A percentile compares a stretch with the other conserved stretches of the same genome.
Evolutionary conservation across 1,284 basidiomycete species (phyloP).

Genomic region (Rugosomyces carneus): DNA sequence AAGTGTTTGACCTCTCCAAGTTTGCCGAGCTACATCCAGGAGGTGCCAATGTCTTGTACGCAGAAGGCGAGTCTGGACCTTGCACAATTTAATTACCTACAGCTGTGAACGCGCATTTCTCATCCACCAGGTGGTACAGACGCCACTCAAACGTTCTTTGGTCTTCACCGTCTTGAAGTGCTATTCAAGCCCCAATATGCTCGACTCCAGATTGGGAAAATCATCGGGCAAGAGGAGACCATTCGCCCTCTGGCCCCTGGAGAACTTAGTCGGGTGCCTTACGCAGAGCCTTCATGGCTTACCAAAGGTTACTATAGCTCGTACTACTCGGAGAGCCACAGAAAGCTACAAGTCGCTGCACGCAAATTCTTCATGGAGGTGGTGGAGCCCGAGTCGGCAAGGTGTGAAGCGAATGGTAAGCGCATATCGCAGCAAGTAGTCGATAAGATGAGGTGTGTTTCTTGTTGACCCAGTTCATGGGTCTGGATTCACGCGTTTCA

Average conservation of each 20-base stretch:
- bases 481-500: too few species aligned
- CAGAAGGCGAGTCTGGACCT: conserved; percentile 29
- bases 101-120: background rate
- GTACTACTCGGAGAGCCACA: conserved; percentile 77
- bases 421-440: conserved; percentile 69
- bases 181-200: conserved; percentile 77
- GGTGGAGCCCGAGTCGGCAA: conserved; percentile 56
- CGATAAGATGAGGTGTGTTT: conserved; percentile 64
- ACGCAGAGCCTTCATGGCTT: conserved; percentile 89
- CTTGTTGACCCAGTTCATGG: background rate
- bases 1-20: conserved; percentile 69
- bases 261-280: conserved; percentile 74
- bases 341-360: conserved; percentile 59
- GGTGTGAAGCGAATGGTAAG: conserved; percentile 79
- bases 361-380: conserved; percentile 62
- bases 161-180: conserved; percentile 87
- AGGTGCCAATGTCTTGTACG: conserved; percentile 41
- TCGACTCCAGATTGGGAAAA: conserved; percentile 74
- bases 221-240: conserved; percentile 62
- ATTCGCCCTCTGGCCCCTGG: conserved; percentile 60
- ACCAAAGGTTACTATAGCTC: conserved; percentile 74
- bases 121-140: conserved; percentile 53
- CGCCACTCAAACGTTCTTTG: conserved; percentile 85
- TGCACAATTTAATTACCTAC: background rate
- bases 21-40: conserved; percentile 75